Evolutionary conservation across 1,139 yeast genomes (phyloP).

Genomic region (Suhomyces choctaworum): DNA sequence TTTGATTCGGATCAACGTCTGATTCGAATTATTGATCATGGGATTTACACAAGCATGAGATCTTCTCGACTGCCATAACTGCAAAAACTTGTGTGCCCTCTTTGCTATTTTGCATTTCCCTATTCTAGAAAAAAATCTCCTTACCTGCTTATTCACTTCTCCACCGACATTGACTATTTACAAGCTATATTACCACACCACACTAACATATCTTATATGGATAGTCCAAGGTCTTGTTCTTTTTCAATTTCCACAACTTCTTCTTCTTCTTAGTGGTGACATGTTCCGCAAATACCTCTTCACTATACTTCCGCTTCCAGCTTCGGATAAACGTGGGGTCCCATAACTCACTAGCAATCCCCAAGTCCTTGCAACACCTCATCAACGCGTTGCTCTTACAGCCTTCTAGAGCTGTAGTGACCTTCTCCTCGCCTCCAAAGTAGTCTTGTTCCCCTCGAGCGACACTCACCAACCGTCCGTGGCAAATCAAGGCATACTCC

Average conservation of each 20-base stretch:
- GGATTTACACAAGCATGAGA: no score
- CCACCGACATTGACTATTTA: no score
- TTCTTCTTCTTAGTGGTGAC: conserved; percentile 78
- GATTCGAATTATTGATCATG: no score
- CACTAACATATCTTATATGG: conserved; percentile 56
- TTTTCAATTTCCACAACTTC: conserved; percentile 84
- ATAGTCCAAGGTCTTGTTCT: conserved; percentile 74
- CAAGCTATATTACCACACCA: no score
- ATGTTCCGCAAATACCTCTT: conserved; percentile 85
- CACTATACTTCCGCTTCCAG: conserved; percentile 76
- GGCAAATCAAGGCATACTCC: conserved; percentile 85
- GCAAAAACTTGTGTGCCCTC: no score
- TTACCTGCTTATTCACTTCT: no score
- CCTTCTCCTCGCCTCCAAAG: conserved; percentile 75
- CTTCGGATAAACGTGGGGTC: conserved; percentile 85
- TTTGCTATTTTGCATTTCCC: no score
- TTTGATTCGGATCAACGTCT: no score
- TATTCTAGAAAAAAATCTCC: no score
- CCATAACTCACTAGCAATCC: conserved; percentile 96
- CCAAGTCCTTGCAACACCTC: conserved; percentile 97
- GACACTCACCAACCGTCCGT: conserved; percentile 85
- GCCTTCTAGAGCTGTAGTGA: conserved; percentile 96
- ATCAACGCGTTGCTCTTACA: conserved; percentile 94
- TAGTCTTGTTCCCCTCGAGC: conserved; percentile 97
- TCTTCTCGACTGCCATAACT: no score